Evolutionary conservation across 305 asterid genomes (phyloP), one percentile per base, ranked within the genome.

Genomic region (Fraxinus baroniana): DNA sequence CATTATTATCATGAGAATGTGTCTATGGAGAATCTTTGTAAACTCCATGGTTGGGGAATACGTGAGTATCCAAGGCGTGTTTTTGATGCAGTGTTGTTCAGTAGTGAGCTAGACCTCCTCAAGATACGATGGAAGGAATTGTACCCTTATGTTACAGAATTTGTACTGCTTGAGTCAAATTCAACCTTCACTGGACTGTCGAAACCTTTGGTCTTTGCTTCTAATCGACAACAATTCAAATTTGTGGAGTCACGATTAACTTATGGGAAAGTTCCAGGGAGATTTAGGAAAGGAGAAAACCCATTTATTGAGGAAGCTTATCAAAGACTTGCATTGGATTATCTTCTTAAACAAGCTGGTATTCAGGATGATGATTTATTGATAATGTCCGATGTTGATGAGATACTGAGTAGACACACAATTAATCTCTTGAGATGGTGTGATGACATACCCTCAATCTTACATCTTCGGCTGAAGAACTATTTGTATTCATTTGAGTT

Each of bases 121-220:
- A 81, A 81, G 57, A 36, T 85, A 52, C 85, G 87, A 20, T 85
- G 87, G 87, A 81, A 85, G 26, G 87, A 85, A 33, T 55, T 85
- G 55, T 78, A 81, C 80, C 85, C 87, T 7, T 85, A 85, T 57
- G 84, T 85, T 33, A 30, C 85, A 0, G 85, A 85, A 20, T 85
- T 85, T 30, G 82, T 85, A 73, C 70, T 85, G 0, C 77, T 85
- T 15, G 85, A 85, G 80, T 85, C 87, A n/a, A 85, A 85, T 49
- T 85, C 87, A 1, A 85, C 87, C 0, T 85, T 85, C 82, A 85
- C 85, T 10, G 87, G 87, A 2, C 80, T 81, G 9, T 76, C 82
- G 18, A 85, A 85, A 57, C 87, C 87, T 28, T 22, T 30, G 1
- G 82, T 39, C 36, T 85, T 84, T 30, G 73, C 83, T n/a, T 5